phyloP scores from a whole-genome alignment of 2,329 filamentous ascomycete species.

The Mycocentrospora acerina region DNA sequence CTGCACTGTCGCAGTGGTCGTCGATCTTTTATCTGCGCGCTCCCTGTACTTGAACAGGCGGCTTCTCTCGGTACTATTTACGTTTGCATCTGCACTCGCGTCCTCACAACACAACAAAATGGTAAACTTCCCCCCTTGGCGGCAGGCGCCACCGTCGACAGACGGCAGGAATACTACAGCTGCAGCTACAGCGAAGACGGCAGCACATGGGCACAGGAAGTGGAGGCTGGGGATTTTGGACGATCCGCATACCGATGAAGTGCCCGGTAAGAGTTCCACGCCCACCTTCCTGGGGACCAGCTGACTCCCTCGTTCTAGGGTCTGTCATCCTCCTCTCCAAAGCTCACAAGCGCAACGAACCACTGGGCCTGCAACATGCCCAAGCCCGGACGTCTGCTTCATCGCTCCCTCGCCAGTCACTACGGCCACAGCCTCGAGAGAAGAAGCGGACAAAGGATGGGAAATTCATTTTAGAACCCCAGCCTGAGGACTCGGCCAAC shows the following conservation, averaged over 20 bases:
- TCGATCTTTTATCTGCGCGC: too few relatives aligned
- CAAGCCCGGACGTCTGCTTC: constrained; percentile 61
- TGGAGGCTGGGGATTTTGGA: constrained; percentile 79
- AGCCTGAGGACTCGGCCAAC: constrained; percentile 86
- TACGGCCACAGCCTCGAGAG: constrained; percentile 29
- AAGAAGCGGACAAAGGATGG: constrained; percentile 81
- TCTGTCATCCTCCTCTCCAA: constrained; percentile 62
- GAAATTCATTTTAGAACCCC: constrained; percentile 82
- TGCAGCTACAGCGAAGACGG: constrained; percentile 8
- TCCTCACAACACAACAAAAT: constrained; percentile 13
- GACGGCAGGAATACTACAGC: constrained; percentile 4
- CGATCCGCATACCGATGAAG: constrained; percentile 78
- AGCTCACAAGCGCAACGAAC: constrained; percentile 60
- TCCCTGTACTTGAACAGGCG: too few relatives aligned
- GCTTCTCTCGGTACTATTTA: too few relatives aligned
- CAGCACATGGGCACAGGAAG: constrained; percentile 8
- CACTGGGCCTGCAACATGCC: constrained; percentile 62
- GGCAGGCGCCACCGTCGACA: constrained; percentile 11
- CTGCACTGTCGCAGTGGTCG: constrained; percentile 8
- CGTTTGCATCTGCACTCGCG: too few relatives aligned
- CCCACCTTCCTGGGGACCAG: neutral
- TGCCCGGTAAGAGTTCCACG: constrained; percentile 67
- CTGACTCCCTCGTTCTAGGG: constrained; percentile 41
- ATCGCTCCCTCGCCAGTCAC: constrained; percentile 46
- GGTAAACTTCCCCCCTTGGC: constrained; percentile 20